Evolutionary conservation across 2,329 filamentous ascomycete species (phyloP), one percentile per base, ranked within the genome.

Genomic region (Plenodomus biglobosus): DNA sequence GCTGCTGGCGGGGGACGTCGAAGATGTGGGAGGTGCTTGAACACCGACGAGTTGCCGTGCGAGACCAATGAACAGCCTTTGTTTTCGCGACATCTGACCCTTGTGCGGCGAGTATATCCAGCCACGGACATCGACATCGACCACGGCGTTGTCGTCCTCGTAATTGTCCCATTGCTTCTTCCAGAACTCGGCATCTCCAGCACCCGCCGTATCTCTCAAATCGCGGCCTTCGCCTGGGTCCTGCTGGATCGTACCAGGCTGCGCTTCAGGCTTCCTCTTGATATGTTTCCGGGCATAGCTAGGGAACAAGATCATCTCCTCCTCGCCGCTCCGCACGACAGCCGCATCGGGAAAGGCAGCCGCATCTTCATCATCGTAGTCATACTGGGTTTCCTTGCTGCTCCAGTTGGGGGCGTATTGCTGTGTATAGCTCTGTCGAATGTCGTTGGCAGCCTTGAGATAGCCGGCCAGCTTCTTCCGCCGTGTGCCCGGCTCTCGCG

Each of bases 221-320:
- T 75, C 73, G 43, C 65, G 69, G 10, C 77, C 70, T 27, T 74
- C 72, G 19, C 73, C 71, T 15, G 70, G 56, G 21, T 62, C 47
- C 52, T 73, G 61, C 53, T 75, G 65, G 46, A 74, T 68, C 18
- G 64, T 69, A 6, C 65, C 70, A 3, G 72, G 68, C 37, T 62
- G 62, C 41, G 68, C 61, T 59, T 68, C 50, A 35, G 64, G 62
- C 68, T 71, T 75, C 53, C 57, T 65, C 58, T 76, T 86, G 27
- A 82, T 71, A 68, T 95, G 87, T 52, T 80, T 80, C 65, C 92
- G 85, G 8, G 90, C 90, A 69, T 99, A 99, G 44, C 90, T 96
- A 0, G 94, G 94, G 60, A 99, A 99, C 19, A 99, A 70, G 8
- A 99, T 84, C 85, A 99, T 90, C 74, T 97, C 90, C 69, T 96